Base-by-base conservation (phyloP, 352 stramenopile species). In the Globisporangium canariense region DNA sequence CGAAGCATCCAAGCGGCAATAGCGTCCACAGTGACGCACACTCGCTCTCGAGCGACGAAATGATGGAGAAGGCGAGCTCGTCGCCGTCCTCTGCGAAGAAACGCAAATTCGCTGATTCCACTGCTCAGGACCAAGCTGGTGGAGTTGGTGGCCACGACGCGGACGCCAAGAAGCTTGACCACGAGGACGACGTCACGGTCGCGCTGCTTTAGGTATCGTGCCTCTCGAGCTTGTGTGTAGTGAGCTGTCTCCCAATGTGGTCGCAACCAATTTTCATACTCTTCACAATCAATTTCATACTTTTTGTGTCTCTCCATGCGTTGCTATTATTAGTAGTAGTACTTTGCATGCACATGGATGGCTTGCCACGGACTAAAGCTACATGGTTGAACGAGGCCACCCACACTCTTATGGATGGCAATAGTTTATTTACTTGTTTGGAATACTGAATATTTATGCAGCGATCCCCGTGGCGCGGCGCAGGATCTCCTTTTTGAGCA, bases 401-500 rank as follows among this genome's bases (percentile, higher is more conserved):
- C 36, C 36, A 41, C 9, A 16, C 11, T 41, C 36, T 41, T 22
- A 22, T 55, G 51, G 38, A 60, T 51, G 13, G 46, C 18, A 63
- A 47, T 46, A 46, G 20, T 63, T 45, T 45, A 47, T 60, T 49
- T 60, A n/a, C 28, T 36, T 38, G 38, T 51, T 28, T 30, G 32
- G 6, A 41, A 41, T 41, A 41, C 36, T 7, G 34, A 50, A 9
- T 10, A 14, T 47, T 62, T 53, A 65, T n/a, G 36, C 4, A 13
- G 55, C 2, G 41, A 59, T 46, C 36, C 46, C 36, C 22, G 25
- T 70, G 43, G 46, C 28, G 30, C 86, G 83, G 41, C 86, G 86
- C 68, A 80, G 71, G 38, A 94, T 78, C 68, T 94, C 86, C 50
- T 81, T 75, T 51, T 76, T 69, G 61, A 94, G 66, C 61, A 94